These are phyloP conservation scores for Syzygium oleosum DNA, from an alignment of 345 rosid genomes.

Conservation along the genomic window DNA sequence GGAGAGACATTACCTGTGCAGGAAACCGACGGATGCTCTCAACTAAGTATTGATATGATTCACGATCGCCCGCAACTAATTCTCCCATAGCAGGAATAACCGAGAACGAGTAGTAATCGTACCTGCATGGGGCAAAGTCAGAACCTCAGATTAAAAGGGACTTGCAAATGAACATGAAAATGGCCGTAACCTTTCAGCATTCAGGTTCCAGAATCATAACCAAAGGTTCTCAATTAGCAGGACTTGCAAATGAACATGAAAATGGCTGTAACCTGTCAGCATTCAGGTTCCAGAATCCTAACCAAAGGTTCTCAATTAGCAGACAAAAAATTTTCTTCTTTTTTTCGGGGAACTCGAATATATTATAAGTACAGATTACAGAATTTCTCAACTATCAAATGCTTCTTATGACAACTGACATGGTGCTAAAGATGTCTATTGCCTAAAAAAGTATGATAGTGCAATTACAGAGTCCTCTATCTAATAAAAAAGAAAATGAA, in stretches of 20 bases:
- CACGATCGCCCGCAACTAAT: conserved; percentile 70
- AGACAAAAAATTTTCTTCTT: neutral
- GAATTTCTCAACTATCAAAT: neutral
- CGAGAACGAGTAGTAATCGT: conserved; percentile 76
- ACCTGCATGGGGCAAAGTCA: conserved; percentile 34
- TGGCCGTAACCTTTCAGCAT: neutral
- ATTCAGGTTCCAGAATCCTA: neutral
- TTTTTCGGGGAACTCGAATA: neutral
- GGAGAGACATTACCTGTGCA: conserved; percentile 46
- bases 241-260: neutral
- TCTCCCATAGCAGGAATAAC: conserved; percentile 80
- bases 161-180: neutral
- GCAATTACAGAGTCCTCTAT: neutral
- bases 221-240: neutral
- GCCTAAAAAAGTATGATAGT: neutral
- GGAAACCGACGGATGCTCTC: conserved; percentile 95
- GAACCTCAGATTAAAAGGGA: neutral
- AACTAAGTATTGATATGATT: conserved; percentile 85
- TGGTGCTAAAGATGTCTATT: neutral
- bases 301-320: neutral
- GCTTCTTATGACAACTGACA: neutral
- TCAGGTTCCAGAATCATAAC: neutral
- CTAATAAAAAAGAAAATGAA: neutral
- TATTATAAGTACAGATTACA: neutral
- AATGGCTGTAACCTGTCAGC: neutral